Conservation (phyloP, 2,329 filamentous ascomycete species). For the Tolypocladium amazonense region DNA sequence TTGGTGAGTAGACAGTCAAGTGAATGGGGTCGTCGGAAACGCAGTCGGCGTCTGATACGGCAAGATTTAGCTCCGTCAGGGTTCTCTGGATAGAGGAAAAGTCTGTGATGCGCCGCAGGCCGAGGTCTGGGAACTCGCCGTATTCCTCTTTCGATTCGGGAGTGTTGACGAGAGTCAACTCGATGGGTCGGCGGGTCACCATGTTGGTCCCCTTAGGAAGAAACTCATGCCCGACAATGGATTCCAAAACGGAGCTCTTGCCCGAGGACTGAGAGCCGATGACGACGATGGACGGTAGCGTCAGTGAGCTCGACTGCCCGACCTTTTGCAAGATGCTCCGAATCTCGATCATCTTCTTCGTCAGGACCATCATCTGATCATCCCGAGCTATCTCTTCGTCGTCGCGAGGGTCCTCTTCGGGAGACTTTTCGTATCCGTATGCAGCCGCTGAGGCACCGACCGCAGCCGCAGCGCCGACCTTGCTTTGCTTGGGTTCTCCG, state of each 20-base stretch:
- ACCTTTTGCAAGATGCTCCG: conserved; percentile 82
- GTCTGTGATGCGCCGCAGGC: conserved; percentile 80
- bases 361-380: conserved; percentile 99
- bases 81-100: conserved; percentile 89
- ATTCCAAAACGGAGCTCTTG: conserved; percentile 93
- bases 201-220: conserved; percentile 97
- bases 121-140: conserved; percentile 89
- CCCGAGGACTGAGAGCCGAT: conserved; percentile 97
- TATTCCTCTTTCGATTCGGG: conserved; percentile 81
- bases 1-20: conserved; percentile 87
- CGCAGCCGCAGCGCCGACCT: conserved; percentile 48
- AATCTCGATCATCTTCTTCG: conserved; percentile 99
- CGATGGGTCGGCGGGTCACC: conserved; percentile 92
- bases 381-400: conserved; percentile 64
- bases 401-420: conserved; percentile 52
- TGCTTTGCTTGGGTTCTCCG: conserved; percentile 48
- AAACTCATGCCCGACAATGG: conserved; percentile 96
- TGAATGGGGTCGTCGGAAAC: conserved; percentile 96
- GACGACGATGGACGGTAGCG: conserved; percentile 93
- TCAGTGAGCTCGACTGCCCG: conserved; percentile 80
- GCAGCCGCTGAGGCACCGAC: conserved; percentile 64
- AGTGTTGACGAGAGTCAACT: conserved; percentile 91
- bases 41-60: conserved; percentile 82
- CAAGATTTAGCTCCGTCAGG: conserved; percentile 86
- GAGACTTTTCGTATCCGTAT: conserved; percentile 64